Evolutionary conservation across 1,284 basidiomycete species (phyloP), one percentile per base, ranked within the genome.

Genomic region (Vanrija humicola): DNA sequence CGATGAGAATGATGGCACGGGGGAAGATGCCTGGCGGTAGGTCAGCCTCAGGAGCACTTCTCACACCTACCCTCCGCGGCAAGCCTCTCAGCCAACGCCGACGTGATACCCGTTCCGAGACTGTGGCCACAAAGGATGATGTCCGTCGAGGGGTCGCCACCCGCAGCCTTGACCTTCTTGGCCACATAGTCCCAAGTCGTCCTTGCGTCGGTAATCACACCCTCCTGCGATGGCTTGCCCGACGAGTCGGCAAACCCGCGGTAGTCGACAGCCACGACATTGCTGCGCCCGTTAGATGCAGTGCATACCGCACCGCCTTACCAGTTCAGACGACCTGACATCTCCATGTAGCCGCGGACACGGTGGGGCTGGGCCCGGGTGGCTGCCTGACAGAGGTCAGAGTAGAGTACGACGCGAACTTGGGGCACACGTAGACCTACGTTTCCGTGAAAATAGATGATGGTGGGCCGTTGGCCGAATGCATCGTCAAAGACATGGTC

Each of bases 401-500:
- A 6, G 21, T 15, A 39, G 34, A 34, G 34, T 34, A 34, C 34
- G 18, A 26, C 16, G 7, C 12, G n/a, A 0, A 5, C 0, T 16
- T 18, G 3, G 21, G 18, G 40, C 6, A 43, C 18, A 19, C 21
- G 21, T 45, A 45, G 8, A 56, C 71, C 48, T 21, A 76, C 88
- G 64, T 96, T 96, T 12, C 94, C 95, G 64, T 98, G 95, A 53
- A 95, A 82, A 76, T 90, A 94, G 25, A 96, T 79, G 28, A 95
- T 79, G 0, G 88, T 92, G 0, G 89, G 89, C n/a, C 82, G 77
- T 0, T 75, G 63, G 12, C 76, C 73, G 16, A 93, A 74, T 1
- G 90, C 86, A 5, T 58, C 39, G 23, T 77, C 73, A 46, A 76
- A 79, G 3, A 69, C 61, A 0, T 48, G 50, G 0, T 66, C 59